Base-by-base conservation (phyloP, 768 basidiomycete species). In the Hortiboletus campestris region DNA sequence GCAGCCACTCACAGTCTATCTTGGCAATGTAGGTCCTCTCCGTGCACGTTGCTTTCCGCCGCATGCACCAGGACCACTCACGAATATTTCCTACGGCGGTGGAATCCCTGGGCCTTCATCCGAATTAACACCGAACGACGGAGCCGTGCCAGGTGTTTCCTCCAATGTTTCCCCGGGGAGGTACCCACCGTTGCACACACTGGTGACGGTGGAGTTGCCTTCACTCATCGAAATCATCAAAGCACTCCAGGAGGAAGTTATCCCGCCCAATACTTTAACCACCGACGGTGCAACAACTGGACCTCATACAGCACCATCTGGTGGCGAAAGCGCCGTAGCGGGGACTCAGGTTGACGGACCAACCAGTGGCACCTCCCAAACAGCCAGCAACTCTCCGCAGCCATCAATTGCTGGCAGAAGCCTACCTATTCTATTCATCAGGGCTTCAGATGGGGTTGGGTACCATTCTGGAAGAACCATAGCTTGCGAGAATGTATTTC, bases 11-110 rank as follows among this genome's bases (percentile, higher is more conserved):
- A 88, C 93, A 61, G 85, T 96, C 19, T 96, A 94, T 74, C 81
- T 97, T 9, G 94, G 94, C 29, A 90, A 88, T 59, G 78, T 96
- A 19, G 94, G 94, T 9, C 94, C 94, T 14, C 80, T 97, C 41
- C 80, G 77, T n/a, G 77, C 85, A 49, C 85, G 89, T 19, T 81
- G 87, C 44, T 94, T 88, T 72, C 88, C 89, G 59, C 83, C 89
- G 2, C 76, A 84, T 38, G 78, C 85, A 40, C 83, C 88, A 9
- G 86, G 87, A 12, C 84, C 86, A 10, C 71, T 90, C 55, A 87
- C 85, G 19, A 78, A 75, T 39, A 78, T 87, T 28, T 78, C 84
- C 0, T 89, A 84, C 59, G 78, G 84, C 49, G 79, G 80, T 52
- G 69, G 74, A 44, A 67, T 79, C 14, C 65, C 77, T 41, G 75